Percentiles rank a stretch among this genome's conserved stretches.
phyloP scores from a whole-genome alignment of 2,329 filamentous ascomycete species.

The Seiridium cupressi region DNA sequence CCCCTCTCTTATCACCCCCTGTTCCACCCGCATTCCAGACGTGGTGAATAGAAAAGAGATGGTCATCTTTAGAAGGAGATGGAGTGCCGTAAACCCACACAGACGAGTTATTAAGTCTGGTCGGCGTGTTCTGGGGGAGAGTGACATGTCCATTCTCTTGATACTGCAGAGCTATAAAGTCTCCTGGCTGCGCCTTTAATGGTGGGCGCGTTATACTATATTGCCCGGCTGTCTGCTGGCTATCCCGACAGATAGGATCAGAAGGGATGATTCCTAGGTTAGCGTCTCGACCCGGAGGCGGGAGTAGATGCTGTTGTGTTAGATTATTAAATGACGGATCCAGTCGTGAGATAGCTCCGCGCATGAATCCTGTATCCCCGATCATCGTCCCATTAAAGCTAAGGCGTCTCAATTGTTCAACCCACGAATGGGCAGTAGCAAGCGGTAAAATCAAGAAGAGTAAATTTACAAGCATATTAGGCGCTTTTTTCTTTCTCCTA shows the following conservation, averaged over 20 bases:
- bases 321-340: too few relatives aligned
- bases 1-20: not conserved
- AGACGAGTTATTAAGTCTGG: not conserved
- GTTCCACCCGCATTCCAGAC: not conserved
- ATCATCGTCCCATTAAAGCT: constrained; percentile 5
- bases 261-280: too few relatives aligned
- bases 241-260: not conserved
- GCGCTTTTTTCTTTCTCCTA: too few relatives aligned
- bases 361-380: constrained; percentile 1
- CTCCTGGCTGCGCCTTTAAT: too few relatives aligned
- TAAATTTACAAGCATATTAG: too few relatives aligned
- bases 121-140: not conserved
- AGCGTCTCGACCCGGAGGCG: too few relatives aligned
- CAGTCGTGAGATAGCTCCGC: not conserved
- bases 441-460: constrained; percentile 1
- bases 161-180: too few relatives aligned
- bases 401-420: not conserved
- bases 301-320: too few relatives aligned
- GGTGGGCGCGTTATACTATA: too few relatives aligned
- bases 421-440: constrained; percentile 1
- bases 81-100: not conserved
- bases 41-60: not conserved
- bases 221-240: too few relatives aligned
- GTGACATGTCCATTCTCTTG: constrained; percentile 1
- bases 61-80: not conserved